A percentile compares a stretch with the other conserved stretches of the same genome.
phyloP scores from a whole-genome alignment of 805 yeast species.

The Grigorovia humatica region DNA sequence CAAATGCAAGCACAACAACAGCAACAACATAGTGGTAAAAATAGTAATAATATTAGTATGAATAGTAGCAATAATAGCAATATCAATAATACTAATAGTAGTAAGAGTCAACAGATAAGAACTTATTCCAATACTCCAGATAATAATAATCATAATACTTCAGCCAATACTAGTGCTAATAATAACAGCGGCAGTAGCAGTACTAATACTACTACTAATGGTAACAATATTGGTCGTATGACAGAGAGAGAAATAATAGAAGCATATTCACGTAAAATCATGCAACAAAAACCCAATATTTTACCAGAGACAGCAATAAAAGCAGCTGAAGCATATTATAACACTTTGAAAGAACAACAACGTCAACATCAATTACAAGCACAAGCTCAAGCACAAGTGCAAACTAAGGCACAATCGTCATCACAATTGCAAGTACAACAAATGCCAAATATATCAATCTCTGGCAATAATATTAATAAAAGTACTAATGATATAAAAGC shows the following conservation, averaged over 20 bases:
- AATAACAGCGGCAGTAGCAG: not conserved
- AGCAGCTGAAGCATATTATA: constrained; percentile 27
- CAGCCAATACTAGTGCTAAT: not conserved
- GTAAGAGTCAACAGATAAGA: constrained; percentile 2
- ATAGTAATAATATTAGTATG: not conserved
- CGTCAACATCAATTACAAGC: constrained; percentile 27
- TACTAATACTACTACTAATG: too few species aligned
- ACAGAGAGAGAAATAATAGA: constrained; percentile 25
- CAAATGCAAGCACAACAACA: constrained; percentile 15
- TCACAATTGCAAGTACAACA: constrained; percentile 16
- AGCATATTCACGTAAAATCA: constrained; percentile 22
- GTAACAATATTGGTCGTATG: constrained; percentile 8
- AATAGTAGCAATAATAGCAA: not conserved
- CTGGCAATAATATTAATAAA: not conserved
- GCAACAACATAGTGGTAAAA: constrained; percentile 2
- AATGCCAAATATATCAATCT: not conserved
- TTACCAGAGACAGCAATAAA: constrained; percentile 25
- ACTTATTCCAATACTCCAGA: constrained; percentile 1
- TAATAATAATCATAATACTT: not conserved
- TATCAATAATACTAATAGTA: not conserved
- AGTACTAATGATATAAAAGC: not conserved
- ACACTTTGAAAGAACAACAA: constrained; percentile 16
- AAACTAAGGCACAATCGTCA: constrained; percentile 16
- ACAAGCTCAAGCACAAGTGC: constrained; percentile 12
- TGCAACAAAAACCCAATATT: constrained; percentile 25